phyloP scores from a whole-genome alignment of 306 rosid species.

The Acacia crassicarpa region DNA sequence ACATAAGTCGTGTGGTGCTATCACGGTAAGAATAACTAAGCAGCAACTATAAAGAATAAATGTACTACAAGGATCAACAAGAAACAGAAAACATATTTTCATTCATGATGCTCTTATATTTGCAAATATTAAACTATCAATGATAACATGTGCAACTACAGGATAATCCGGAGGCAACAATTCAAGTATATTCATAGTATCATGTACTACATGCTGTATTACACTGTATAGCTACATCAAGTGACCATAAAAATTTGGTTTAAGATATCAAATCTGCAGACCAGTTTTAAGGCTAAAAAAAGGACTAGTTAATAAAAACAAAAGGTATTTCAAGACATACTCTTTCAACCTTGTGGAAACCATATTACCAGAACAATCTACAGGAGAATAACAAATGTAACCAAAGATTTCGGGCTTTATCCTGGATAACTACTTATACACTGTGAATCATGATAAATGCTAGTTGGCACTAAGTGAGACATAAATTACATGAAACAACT shows the following conservation, averaged over 20 bases:
- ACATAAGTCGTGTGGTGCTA: no score
- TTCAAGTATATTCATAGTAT: neutral
- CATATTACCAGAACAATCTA: neutral
- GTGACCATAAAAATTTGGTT: neutral
- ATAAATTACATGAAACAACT: constrained; percentile 8
- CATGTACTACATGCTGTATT: neutral
- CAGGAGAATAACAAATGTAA: no score
- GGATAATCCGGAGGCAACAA: neutral
- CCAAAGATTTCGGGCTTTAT: neutral
- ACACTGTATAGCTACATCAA: neutral
- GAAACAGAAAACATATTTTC: neutral
- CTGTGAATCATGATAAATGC: constrained; percentile 10
- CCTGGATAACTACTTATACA: constrained; percentile 19
- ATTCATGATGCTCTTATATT: neutral
- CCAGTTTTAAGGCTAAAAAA: neutral
- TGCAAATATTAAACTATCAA: neutral
- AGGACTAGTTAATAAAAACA: neutral
- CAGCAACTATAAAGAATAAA: no score
- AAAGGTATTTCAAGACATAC: neutral
- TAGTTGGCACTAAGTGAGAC: constrained; percentile 11
- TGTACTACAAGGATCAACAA: neutral
- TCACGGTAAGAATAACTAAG: no score
- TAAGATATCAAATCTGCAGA: neutral
- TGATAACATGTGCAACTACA: neutral
- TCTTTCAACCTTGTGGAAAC: neutral